Conservation (phyloP, 140 eudicot species). For the Anethum foeniculum region DNA sequence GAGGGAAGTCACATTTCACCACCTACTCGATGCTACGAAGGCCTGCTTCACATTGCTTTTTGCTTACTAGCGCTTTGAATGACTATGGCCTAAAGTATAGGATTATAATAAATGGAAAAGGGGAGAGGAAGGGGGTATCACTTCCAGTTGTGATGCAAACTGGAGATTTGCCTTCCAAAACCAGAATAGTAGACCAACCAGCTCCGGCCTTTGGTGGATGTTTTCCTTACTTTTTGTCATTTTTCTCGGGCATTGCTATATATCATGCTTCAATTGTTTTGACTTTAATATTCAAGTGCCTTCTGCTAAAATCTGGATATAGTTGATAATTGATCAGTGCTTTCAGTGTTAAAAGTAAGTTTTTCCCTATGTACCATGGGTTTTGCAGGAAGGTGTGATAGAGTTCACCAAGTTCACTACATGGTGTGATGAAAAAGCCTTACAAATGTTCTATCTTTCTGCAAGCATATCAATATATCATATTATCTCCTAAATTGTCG, state of each 20-base stretch:
- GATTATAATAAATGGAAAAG: not conserved
- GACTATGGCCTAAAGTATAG: not conserved
- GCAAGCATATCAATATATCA: not conserved
- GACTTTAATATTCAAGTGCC: not conserved
- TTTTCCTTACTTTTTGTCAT: not conserved
- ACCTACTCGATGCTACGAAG: not conserved
- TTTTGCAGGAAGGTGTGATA: not conserved
- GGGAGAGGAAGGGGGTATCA: not conserved
- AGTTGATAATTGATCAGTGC: not conserved
- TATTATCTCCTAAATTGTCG: not conserved
- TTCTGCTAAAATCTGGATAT: not conserved
- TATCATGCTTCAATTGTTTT: not conserved
- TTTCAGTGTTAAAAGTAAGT: not conserved
- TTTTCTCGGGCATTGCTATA: not conserved
- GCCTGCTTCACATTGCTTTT: not conserved
- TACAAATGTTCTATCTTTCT: not conserved
- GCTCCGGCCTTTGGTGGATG: not conserved
- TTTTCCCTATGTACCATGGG: not conserved
- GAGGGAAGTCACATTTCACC: not conserved
- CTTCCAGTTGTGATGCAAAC: not conserved
- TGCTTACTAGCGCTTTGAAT: not conserved
- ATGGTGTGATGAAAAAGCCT: not conserved
- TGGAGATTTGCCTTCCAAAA: not conserved
- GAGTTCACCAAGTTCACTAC: not conserved
- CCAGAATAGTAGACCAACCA: not conserved